phyloP scores from a whole-genome alignment of 2,329 filamentous ascomycete genomes.

The Didymella lethalis region DNA sequence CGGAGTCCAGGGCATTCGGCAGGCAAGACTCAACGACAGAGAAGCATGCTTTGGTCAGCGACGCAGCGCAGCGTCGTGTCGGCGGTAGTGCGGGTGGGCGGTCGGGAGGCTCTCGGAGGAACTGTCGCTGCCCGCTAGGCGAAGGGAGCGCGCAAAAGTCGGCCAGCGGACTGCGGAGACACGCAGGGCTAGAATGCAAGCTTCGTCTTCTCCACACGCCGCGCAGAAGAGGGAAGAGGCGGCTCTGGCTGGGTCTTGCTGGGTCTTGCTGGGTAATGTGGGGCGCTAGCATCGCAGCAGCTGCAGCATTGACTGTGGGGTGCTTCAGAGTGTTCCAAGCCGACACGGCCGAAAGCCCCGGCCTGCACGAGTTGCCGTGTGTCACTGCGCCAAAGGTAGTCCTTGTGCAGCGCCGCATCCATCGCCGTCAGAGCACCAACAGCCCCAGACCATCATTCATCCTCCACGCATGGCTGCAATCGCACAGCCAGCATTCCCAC shows the following conservation, averaged over 20 bases:
- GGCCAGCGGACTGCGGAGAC: slow-evolving; percentile 3
- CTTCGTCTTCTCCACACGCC: slow-evolving; percentile 20
- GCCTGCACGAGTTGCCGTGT: background rate
- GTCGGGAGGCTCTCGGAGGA: slow-evolving; percentile 6
- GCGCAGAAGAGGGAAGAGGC: slow-evolving; percentile 5
- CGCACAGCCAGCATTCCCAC: slow-evolving; percentile 2
- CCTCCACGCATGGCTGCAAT: background rate
- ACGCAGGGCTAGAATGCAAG: slow-evolving; percentile 17
- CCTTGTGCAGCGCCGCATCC: slow-evolving; percentile 1
- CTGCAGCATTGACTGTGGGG: slow-evolving; percentile 13
- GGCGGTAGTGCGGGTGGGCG: background rate
- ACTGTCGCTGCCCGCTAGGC: background rate
- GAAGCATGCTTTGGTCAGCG: slow-evolving; percentile 1
- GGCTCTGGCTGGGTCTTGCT: background rate
- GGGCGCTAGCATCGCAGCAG: slow-evolving; percentile 15
- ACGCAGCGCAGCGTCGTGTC: slow-evolving; percentile 17
- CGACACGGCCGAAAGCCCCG: background rate
- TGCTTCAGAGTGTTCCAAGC: slow-evolving; percentile 4
- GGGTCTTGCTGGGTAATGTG: slow-evolving; percentile 16
- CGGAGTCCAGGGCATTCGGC: background rate
- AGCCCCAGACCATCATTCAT: background rate
- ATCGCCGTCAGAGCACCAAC: slow-evolving; percentile 1
- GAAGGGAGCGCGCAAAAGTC: slow-evolving; percentile 7
- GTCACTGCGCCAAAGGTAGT: background rate
- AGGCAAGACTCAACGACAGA: background rate